These are phyloP conservation scores for Pseudogymnoascus pannorum DNA, from an alignment of 2,329 filamentous ascomycete species.

Conservation along the genomic window DNA sequence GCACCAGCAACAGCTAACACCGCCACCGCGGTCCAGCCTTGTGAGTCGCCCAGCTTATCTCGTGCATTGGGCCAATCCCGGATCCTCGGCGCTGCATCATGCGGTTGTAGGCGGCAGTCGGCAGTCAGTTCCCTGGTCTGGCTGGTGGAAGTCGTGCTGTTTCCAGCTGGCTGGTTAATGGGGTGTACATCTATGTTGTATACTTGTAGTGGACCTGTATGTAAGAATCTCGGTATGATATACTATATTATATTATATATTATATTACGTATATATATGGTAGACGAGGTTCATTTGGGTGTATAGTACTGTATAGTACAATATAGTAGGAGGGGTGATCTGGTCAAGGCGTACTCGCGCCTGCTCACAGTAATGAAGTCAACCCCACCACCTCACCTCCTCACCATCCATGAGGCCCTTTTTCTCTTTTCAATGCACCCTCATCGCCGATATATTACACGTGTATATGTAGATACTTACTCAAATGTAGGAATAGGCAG, in stretches of 20 bases:
- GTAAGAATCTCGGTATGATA: not conserved
- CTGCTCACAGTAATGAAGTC: not conserved
- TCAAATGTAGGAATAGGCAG: not conserved
- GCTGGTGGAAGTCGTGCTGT: not conserved
- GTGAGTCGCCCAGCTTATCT: not conserved
- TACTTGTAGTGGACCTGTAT: not conserved
- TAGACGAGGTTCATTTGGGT: too few relatives aligned
- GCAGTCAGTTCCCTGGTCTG: not conserved
- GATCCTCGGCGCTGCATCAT: not conserved
- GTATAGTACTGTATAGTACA: not conserved
- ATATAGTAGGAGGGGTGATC: not conserved
- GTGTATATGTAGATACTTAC: not conserved
- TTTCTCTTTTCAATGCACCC: not conserved
- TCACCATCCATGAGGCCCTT: not conserved
- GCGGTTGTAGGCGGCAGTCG: not conserved
- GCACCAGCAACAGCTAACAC: not conserved
- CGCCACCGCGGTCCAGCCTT: not conserved
- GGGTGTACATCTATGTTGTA: not conserved
- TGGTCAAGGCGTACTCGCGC: not conserved
- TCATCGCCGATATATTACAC: not conserved
- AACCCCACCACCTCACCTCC: not conserved
- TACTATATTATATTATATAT: not conserved
- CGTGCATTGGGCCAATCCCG: not conserved
- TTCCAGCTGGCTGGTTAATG: not conserved
- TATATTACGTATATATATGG: not conserved